A percentile compares a stretch with the other conserved stretches of the same genome.
Conservation (phyloP, 176 grass and related monocot genomes). For the Canna indica region DNA sequence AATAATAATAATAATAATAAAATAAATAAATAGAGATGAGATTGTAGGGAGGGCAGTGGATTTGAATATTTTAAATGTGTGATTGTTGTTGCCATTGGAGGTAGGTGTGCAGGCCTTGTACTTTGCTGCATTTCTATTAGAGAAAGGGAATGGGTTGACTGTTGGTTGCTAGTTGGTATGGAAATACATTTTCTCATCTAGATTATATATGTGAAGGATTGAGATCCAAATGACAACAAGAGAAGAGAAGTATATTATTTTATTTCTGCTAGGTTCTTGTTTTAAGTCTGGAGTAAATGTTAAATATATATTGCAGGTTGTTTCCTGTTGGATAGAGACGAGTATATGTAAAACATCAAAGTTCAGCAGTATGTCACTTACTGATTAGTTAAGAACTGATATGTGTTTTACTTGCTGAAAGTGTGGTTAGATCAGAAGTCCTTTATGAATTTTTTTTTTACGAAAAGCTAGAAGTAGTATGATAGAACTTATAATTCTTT, state of each 20-base stretch:
- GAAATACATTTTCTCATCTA: conserved; percentile 1
- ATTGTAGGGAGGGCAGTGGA: conserved; percentile 17
- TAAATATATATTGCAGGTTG: not conserved
- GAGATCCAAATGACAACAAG: conserved; percentile 24
- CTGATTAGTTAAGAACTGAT: not conserved
- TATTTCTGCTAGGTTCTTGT: not conserved
- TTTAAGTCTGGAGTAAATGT: not conserved
- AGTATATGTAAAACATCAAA: not conserved
- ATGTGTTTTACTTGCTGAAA: not conserved
- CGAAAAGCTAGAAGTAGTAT: too few species aligned
- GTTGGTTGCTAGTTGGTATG: conserved; percentile 16
- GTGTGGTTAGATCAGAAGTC: not conserved
- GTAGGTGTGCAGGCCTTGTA: conserved; percentile 6
- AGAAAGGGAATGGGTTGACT: conserved; percentile 8
- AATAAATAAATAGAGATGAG: not conserved
- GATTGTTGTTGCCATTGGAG: conserved; percentile 12
- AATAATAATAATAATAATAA: too few species aligned
- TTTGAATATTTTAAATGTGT: conserved; percentile 6
- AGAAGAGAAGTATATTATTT: conserved; percentile 2
- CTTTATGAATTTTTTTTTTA: too few species aligned
- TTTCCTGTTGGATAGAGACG: not conserved
- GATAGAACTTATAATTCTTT: too few species aligned
- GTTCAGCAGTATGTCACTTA: not conserved
- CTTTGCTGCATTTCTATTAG: conserved; percentile 12
- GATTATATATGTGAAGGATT: conserved; percentile 21